Evolutionary conservation across 805 yeast species (phyloP), one percentile per base, ranked within the genome.

Genomic region (Candida nemodendra): DNA sequence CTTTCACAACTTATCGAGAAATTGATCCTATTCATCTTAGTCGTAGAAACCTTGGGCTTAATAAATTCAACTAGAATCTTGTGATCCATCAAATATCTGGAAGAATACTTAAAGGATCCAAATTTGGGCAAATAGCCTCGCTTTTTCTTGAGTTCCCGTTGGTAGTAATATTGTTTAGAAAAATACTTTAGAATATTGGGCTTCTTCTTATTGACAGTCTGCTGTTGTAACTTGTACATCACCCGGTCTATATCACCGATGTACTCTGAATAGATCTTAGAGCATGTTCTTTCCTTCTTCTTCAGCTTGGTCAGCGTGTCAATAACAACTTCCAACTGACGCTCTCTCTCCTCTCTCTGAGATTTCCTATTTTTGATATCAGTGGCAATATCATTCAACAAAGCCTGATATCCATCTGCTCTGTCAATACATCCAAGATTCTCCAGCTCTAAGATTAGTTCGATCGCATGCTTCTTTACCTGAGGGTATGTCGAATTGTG

Each of bases 351-450:
- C 25, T 58, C 55, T 43, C 77, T 59, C 44, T 70, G 76, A 9
- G 64, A 55, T 45, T 68, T 71, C 48, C 72, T 70, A 35, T 61
- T 56, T 48, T 63, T 67, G 46, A 93, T 87, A 46, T 91, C 97
- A 37, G 72, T 64, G 0, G 96, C 95, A 44, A 93, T 81, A 45
- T 85, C 87, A 53, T 89, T 88, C 41, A 93, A 62, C 11, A 93
- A 56, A 16, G 76, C 79, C 56, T 93, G 98, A 59, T 80, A 87
- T 14, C 83, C 78, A 54, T 87, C 78, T 22, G 71, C 65, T 41
- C 95, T 72, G 3, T 82, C 68, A 7, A 90, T 71, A 27, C 70
- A 61, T 2, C 87, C 89, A 55, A 76, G 61, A 1, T 71, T 57
- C 54, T 91, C 97, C 34, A 93, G 65, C 50, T 87, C 87, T 36